phyloP scores from a whole-genome alignment of 495 filamentous ascomycete species.

The Parathielavia hyrcaniae region DNA sequence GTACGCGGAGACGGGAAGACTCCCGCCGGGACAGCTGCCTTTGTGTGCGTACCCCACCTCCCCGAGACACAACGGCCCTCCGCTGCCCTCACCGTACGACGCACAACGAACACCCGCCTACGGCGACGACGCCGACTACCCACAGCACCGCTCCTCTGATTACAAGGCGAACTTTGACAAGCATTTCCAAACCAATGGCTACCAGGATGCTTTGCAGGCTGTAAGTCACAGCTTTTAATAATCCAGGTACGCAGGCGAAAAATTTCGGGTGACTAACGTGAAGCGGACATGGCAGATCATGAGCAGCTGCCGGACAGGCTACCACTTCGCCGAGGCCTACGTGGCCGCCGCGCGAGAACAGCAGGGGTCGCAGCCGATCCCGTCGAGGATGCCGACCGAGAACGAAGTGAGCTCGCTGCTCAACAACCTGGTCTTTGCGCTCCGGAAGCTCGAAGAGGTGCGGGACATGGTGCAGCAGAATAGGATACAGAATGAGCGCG shows the following conservation, averaged over 20 bases:
- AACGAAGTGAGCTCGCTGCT: conserved; percentile 40
- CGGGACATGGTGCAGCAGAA: conserved; percentile 40
- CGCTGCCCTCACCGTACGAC: conserved; percentile 40
- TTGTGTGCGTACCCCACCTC: conserved; percentile 41
- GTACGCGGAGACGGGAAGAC: conserved; percentile 37
- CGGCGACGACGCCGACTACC: conserved; percentile 36
- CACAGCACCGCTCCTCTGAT: conserved; percentile 29
- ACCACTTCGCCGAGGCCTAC: conserved; percentile 45
- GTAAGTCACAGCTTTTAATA: no score
- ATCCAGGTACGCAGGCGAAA: no score
- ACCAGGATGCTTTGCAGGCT: conserved; percentile 38
- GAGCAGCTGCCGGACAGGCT: conserved; percentile 39
- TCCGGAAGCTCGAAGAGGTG: conserved; percentile 43
- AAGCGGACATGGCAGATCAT: conserved; percentile 34
- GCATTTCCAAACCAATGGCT: conserved; percentile 40
- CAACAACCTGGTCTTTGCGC: conserved; percentile 33
- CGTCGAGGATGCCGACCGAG: conserved; percentile 42
- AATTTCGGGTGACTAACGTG: conserved; percentile 25
- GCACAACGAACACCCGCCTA: conserved; percentile 35
- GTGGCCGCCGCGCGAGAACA: conserved; percentile 44
- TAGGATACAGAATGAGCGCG: conserved; percentile 35
- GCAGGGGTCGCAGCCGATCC: conserved; percentile 42
- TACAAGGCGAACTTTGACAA: conserved; percentile 39
- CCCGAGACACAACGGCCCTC: conserved; percentile 32
- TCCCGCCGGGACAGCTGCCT: conserved; percentile 37